Evolutionary conservation across 192 early-diverging fungal species (phyloP).

Genomic region (Podochytrium sp.): DNA sequence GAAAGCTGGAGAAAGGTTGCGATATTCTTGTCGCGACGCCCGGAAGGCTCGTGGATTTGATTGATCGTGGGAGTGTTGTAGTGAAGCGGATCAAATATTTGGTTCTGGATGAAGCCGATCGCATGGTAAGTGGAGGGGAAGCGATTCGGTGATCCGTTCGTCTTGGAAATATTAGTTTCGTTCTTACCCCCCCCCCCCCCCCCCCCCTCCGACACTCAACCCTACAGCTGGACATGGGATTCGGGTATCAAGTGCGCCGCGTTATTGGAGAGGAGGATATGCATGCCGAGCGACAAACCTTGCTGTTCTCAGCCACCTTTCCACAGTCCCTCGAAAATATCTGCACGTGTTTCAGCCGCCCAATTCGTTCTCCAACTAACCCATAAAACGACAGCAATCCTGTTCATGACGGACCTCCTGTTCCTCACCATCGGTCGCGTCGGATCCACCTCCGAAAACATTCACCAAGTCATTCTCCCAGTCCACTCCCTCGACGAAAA

Average conservation of each 20-base stretch:
- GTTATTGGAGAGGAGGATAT: slow-evolving; percentile 18
- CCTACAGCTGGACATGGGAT: slow-evolving; percentile 83
- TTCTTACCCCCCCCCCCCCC: no score
- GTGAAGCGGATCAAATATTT: slow-evolving; percentile 85
- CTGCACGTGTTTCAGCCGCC: neutral
- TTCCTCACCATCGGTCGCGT: slow-evolving; percentile 88
- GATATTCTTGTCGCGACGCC: slow-evolving; percentile 91
- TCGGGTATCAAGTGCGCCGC: slow-evolving; percentile 85
- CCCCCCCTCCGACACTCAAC: no score
- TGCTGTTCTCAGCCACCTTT: slow-evolving; percentile 93
- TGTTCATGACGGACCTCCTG: slow-evolving; percentile 71
- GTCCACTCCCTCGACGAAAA: slow-evolving; percentile 53
- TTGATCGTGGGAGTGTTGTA: slow-evolving; percentile 91
- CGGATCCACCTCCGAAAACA: slow-evolving; percentile 84
- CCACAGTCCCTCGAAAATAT: slow-evolving; percentile 64
- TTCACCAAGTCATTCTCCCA: slow-evolving; percentile 82
- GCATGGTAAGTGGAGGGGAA: no score
- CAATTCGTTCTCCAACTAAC: no score
- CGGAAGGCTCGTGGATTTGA: slow-evolving; percentile 88
- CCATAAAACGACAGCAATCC: slow-evolving; percentile 57
- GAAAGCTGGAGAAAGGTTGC: slow-evolving; percentile 85
- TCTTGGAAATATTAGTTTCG: no score
- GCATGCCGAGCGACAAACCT: slow-evolving; percentile 63
- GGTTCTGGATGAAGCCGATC: slow-evolving; percentile 91
- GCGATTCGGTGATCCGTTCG: no score